Conservation (phyloP, 257 asterid species). For the Penstemon barbatus region DNA sequence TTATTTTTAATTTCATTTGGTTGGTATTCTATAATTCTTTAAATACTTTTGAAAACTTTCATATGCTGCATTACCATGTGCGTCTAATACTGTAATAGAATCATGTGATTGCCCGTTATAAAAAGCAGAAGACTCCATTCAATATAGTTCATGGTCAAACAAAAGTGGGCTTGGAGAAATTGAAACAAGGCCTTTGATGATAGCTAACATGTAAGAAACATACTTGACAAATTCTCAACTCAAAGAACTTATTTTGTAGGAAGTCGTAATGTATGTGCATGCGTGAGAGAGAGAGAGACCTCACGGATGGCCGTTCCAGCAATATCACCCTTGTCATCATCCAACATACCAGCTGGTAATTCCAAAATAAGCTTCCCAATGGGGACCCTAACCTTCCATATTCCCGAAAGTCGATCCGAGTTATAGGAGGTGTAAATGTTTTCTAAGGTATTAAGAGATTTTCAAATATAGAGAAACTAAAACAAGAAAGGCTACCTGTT, state of each 20-base stretch:
- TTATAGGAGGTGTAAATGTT: constrained; percentile 5
- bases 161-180: neutral
- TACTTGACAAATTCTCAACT: too few relatives aligned
- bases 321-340: constrained; percentile 85
- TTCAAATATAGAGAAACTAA: constrained; percentile 6
- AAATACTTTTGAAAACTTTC: too few relatives aligned
- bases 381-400: constrained; percentile 85
- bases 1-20: too few relatives aligned
- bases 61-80: too few relatives aligned
- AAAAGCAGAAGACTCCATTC: too few relatives aligned
- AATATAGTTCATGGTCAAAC: neutral
- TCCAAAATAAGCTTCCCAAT: constrained; percentile 91
- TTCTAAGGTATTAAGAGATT: neutral
- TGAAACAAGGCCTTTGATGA: neutral
- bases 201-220: neutral
- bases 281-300: constrained; percentile 52
- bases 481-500: constrained; percentile 55
- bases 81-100: too few relatives aligned
- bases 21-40: too few relatives aligned
- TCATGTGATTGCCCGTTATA: too few relatives aligned
- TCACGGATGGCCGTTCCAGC: constrained; percentile 94
- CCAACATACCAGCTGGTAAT: constrained; percentile 96
- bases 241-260: neutral
- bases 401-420: constrained; percentile 23
- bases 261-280: neutral